phyloP scores from a whole-genome alignment of 2,329 filamentous ascomycete genomes.

The Exophiala mesophila region DNA sequence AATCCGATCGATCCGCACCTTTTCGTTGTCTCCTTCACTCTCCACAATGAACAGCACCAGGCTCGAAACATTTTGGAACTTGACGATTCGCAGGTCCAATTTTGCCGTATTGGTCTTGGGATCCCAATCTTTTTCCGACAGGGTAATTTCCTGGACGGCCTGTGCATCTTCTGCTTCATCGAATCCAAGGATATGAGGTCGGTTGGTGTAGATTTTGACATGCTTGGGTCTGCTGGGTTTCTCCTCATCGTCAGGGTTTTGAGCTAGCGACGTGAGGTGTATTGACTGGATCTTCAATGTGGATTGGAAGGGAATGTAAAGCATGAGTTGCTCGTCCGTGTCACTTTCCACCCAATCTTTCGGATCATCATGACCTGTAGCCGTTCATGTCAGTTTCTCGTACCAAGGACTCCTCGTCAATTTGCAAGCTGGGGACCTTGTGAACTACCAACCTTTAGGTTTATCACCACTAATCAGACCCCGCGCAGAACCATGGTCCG shows the following conservation, averaged over 20 bases:
- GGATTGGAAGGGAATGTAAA: slow-evolving; percentile 84
- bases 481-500: slow-evolving; percentile 66
- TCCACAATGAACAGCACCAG: slow-evolving; percentile 84
- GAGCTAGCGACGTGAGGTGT: slow-evolving; percentile 78
- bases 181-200: slow-evolving; percentile 85
- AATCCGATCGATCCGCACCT: slow-evolving; percentile 63
- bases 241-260: slow-evolving; percentile 55
- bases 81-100: slow-evolving; percentile 78
- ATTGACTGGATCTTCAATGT: slow-evolving; percentile 83
- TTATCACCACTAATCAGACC: slow-evolving; percentile 66
- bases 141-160: slow-evolving; percentile 72
- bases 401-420: slow-evolving; percentile 81
- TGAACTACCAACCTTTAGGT: slow-evolving; percentile 50
- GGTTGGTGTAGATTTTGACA: slow-evolving; percentile 82
- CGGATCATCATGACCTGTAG: slow-evolving; percentile 45
- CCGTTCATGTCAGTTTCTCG: too few species aligned
- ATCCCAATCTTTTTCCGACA: slow-evolving; percentile 77
- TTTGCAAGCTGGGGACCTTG: slow-evolving; percentile 55
- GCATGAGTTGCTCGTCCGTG: slow-evolving; percentile 91
- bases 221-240: slow-evolving; percentile 74
- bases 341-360: slow-evolving; percentile 92
- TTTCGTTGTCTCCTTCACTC: slow-evolving; percentile 76
- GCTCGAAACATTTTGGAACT: slow-evolving; percentile 90
- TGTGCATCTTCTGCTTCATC: slow-evolving; percentile 86
- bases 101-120: slow-evolving; percentile 64